Base-by-base conservation (phyloP, 2,329 filamentous ascomycete species). In the Fusarium miscanthi region DNA sequence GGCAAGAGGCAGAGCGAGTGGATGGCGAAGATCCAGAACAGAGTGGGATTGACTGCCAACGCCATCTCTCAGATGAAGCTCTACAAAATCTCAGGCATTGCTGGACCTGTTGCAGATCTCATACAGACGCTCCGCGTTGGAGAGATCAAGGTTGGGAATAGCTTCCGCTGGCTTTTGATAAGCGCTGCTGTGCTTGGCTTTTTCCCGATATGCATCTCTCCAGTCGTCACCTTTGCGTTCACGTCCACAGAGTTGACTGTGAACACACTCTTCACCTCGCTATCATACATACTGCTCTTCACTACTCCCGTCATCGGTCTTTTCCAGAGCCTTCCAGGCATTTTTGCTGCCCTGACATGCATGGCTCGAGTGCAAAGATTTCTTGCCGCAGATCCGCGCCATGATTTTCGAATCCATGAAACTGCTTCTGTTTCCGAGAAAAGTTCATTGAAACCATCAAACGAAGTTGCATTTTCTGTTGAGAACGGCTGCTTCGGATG, bases 11-110 rank as follows among this genome's bases (percentile, higher is more conserved):
- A 84, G 53, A 76, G 64, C 10, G 49, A 52, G 8, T 85, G 83
- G 83, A 82, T 84, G 80, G 71, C 62, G 0, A 74, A 59, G 16
- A 79, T 82, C 9, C 78, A 84, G 68, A 78, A 77, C 35, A 76
- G 81, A 17, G 80, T 83, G 2, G 78, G 78, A 2, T 40, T 78
- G 14, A 80, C 81, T 2, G 69, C 78, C 21, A 78, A 76, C 9
- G 75, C 76, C 16, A 78, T 83, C 54, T 73, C 77, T 4, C 71
- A 78, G 23, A 79, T 82, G 75, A 81, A 81, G 49, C 63, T 76
- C 12, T 75, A 79, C 63, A 82, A 81, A 60, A 78, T 81, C 4
- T 79, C 78, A 0, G 79, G 79, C 5, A 74, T 80, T 13, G 62
- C 76, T 2, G 71, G 70, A 0, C 73, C 80, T 1, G 77, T 82